Percentiles rank a stretch among this genome's conserved stretches.
Conservation (phyloP, 805 yeast species). For the Yarrowia sp. region DNA sequence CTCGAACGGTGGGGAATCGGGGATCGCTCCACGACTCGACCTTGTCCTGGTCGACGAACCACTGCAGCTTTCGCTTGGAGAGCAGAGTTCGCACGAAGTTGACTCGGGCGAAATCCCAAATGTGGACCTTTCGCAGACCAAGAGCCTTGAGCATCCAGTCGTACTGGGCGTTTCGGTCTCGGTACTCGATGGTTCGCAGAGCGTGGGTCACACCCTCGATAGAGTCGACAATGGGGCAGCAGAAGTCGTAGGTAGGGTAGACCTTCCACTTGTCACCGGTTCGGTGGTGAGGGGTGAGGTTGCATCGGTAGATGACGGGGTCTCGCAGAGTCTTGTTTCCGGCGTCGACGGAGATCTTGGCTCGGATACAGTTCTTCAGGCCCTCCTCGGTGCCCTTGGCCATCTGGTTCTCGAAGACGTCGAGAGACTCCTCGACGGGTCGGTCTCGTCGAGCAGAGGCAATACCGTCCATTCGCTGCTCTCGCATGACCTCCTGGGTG, state of each 20-base stretch:
- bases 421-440: slow-evolving; percentile 85
- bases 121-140: slow-evolving; percentile 82
- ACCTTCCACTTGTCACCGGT: slow-evolving; percentile 92
- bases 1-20: slow-evolving; percentile 98
- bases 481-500: slow-evolving; percentile 91
- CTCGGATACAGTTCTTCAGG: slow-evolving; percentile 87
- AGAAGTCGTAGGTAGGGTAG: slow-evolving; percentile 98
- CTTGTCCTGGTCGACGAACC: slow-evolving; percentile 92
- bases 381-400: slow-evolving; percentile 91
- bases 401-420: slow-evolving; percentile 82
- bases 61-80: slow-evolving; percentile 96
- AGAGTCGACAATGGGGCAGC: slow-evolving; percentile 95
- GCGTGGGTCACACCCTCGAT: slow-evolving; percentile 98
- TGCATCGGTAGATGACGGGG: slow-evolving; percentile 97
- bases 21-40: slow-evolving; percentile 99
- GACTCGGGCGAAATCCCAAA: slow-evolving; percentile 98
- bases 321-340: slow-evolving; percentile 94
- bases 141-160: slow-evolving; percentile 90
- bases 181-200: slow-evolving; percentile 94
- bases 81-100: slow-evolving; percentile 93
- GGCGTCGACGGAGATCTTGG: slow-evolving; percentile 90
- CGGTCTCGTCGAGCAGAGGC: slow-evolving; percentile 90
- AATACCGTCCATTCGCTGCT: slow-evolving; percentile 97
- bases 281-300: slow-evolving; percentile 96
- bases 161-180: slow-evolving; percentile 98